Base-by-base conservation (phyloP, 768 basidiomycete species). In the Naganishia antarctica region DNA sequence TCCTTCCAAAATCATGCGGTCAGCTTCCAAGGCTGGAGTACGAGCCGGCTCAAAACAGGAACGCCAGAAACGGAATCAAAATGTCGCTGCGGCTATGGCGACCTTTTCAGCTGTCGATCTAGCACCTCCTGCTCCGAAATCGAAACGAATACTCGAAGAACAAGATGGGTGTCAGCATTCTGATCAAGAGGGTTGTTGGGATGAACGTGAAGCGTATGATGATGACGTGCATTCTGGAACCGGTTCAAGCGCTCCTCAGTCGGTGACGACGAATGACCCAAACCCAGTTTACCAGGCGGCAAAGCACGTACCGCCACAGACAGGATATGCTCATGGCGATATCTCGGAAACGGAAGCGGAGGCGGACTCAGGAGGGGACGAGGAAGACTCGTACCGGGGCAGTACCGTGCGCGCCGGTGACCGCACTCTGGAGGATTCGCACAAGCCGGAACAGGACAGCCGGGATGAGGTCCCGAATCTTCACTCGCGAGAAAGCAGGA, bases 61-160 rank as follows among this genome's bases (percentile, higher is more conserved):
- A 32, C 48, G 29, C 34, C 21, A 41, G 26, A 57, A 34, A 26
- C 15, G 26, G 43, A 44, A 43, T 13, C 41, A 41, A 26, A 40
- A 62, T 28, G 29, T 63, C 7, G 23, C 28, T n/a, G 51, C 25
- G 7, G 49, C 49, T 16, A 51, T 63, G 41, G 44, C 44, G 3
- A 23, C 11, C 15, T 63, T 63, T 37, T 63, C 62, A n/a, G 62
- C 51, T 2, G 18, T 63, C 40, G 62, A 63, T 34, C 44, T 63
- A 18, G 62, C 62, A 7, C 62, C 62, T 41, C 62, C 62, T 26
- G 23, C 62, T 25, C 62, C 62, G 31, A 60, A 60, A 18, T 31
- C 32, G 26, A 60, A 46, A 34, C 59, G 59, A 31, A 31, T 8
- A 18, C 16, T n/a, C 23, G 59, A 45, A 25, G 59, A 47, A 23